Evolutionary conservation across 768 basidiomycete genomes (phyloP), one percentile per base, ranked within the genome.

Genomic region (Leccinum subgranulosum): DNA sequence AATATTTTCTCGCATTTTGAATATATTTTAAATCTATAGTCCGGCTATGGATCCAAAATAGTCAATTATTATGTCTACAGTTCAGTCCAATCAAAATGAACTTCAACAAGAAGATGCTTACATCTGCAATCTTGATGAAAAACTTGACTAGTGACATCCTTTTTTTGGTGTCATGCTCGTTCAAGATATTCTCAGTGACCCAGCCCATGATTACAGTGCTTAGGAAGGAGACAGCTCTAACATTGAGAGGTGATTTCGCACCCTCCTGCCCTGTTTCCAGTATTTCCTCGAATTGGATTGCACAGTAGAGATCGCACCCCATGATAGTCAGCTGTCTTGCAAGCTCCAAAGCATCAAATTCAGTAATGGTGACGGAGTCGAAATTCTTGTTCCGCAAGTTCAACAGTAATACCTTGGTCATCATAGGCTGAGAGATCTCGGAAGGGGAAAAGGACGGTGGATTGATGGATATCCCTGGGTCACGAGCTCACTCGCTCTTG

Each of bases 151-250:
- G 67, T 8, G 69, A 57, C 25, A 86, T 87, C 59, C 94, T 78
- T 74, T 86, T 91, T 80, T 92, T 94, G 63, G 86, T 82, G 73
- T 98, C 96, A 53, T 79, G 81, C 75, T 99, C 96, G 65, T 87
- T 87, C 50, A 99, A 75, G 59, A 99, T 94, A 66, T 88, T 88
- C 75, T 98, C 96, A 9, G 94, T 89, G 29, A 98, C 91, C 92
- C 94, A 96, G 4, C 94, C 95, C 1, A 94, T 98, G 63, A 98
- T 88, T 54, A 88, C 84, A 15, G 94, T 98, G 69, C 93, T 96
- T 69, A 98, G 74, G 6, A 89, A 85, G 47, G 88, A 88, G 61
- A 98, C 87, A 23, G 90, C 88, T 69, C 84, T 88, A 47, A 98
- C 87, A 62, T 90, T 90, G 51, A 81, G 72, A 19, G 85, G 82